Percentiles rank a stretch among this genome's conserved stretches.
Conservation (phyloP, 2,329 filamentous ascomycete species). For the Aspergillus transmontanensis region DNA sequence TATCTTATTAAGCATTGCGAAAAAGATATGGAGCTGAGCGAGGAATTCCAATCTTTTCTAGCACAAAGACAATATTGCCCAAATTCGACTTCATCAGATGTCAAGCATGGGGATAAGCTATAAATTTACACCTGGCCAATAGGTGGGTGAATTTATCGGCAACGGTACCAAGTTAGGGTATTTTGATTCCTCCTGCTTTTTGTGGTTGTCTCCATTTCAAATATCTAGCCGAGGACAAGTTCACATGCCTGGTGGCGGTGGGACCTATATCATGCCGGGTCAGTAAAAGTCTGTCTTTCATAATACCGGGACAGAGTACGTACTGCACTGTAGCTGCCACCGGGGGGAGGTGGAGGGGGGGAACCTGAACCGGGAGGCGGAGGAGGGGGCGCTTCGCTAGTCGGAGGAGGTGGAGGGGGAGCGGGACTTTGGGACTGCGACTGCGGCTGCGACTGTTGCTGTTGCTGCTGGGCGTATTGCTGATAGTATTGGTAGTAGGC, state of each 20-base stretch:
- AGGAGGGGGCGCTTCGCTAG: conserved; percentile 57
- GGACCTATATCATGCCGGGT: conserved; percentile 14
- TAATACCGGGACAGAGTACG: neutral
- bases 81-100: neutral
- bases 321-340: conserved; percentile 66
- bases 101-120: neutral
- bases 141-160: neutral
- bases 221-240: neutral
- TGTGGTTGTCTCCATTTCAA: neutral
- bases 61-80: neutral
- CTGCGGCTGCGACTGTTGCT: conserved; percentile 43
- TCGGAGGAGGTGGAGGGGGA: conserved; percentile 60
- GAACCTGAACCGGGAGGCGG: conserved; percentile 64
- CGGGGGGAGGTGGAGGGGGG: conserved; percentile 61
- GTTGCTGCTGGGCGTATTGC: conserved; percentile 58
- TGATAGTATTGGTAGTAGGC: conserved; percentile 70
- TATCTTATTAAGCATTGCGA: neutral
- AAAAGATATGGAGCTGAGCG: neutral
- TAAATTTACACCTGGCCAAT: neutral
- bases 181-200: neutral
- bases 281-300: neutral
- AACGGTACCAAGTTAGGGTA: neutral
- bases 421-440: conserved; percentile 43
- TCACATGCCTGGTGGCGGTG: conserved; percentile 25
- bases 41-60: conserved; percentile 1